Evolutionary conservation across 2,329 filamentous ascomycete genomes (phyloP).

Genomic region (Macrophomina phaseolina): DNA sequence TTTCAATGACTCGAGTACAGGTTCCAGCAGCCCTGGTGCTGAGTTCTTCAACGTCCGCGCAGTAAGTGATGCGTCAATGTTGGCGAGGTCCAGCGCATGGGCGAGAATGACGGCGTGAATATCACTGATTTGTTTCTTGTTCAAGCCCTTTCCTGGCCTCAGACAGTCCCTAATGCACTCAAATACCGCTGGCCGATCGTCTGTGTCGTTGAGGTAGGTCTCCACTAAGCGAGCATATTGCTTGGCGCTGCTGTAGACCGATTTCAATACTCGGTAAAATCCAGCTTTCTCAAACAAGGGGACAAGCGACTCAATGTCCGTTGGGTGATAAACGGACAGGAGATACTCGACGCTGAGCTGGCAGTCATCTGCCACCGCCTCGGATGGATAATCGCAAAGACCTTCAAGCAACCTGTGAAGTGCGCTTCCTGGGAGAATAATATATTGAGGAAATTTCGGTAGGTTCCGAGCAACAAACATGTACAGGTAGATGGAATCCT

Average conservation of each 20-base stretch:
- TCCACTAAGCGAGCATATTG: conserved; percentile 79
- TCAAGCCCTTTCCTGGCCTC: conserved; percentile 66
- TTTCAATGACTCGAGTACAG: conserved; percentile 66
- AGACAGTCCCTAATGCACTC: conserved; percentile 79
- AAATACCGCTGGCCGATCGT: conserved; percentile 78
- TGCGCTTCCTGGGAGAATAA: conserved; percentile 85
- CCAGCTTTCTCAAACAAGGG: conserved; percentile 77
- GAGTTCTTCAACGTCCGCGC: conserved; percentile 69
- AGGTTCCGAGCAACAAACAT: conserved; percentile 98
- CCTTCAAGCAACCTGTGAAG: conserved; percentile 80
- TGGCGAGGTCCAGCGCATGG: conserved; percentile 70
- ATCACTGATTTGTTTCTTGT: conserved; percentile 72
- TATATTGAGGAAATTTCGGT: conserved; percentile 95
- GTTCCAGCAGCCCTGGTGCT: conserved; percentile 68
- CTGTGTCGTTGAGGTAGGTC: conserved; percentile 83
- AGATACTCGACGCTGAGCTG: conserved; percentile 97
- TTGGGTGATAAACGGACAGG: conserved; percentile 88
- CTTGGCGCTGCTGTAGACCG: conserved; percentile 79
- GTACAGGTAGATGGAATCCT: conserved; percentile 92
- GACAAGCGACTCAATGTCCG: conserved; percentile 77
- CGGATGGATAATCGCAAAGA: conserved; percentile 81
- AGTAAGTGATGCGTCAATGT: conserved; percentile 68
- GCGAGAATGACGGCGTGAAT: conserved; percentile 70
- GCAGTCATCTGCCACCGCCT: conserved; percentile 86
- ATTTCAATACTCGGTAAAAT: conserved; percentile 92